Evolutionary conservation across 2,329 filamentous ascomycete species (phyloP).

Genomic region (Pseudogymnoascus sp.): DNA sequence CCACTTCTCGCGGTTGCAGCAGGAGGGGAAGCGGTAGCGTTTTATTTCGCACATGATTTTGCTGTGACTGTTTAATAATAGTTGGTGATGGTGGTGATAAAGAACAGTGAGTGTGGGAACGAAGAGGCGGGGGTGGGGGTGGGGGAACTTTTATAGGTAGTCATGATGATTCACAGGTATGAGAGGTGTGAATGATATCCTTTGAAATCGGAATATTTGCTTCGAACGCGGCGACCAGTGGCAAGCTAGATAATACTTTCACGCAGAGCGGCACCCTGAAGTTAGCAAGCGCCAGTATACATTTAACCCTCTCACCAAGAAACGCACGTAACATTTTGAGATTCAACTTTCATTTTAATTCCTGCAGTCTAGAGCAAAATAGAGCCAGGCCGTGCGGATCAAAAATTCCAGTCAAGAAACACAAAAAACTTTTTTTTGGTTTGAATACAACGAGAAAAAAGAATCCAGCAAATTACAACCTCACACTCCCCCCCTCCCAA

Average conservation of each 20-base stretch:
- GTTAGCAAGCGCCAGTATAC: background rate
- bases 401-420: background rate
- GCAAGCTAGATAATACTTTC: background rate
- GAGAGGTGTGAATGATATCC: background rate
- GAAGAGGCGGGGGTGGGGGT: background rate
- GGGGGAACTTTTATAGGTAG: background rate
- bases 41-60: slow-evolving; percentile 8
- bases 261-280: background rate
- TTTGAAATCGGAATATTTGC: background rate
- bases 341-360: slow-evolving; percentile 2
- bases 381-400: background rate
- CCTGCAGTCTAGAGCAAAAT: background rate
- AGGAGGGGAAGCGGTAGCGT: background rate
- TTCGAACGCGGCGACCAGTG: background rate
- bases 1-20: slow-evolving; percentile 10
- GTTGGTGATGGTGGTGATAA: background rate
- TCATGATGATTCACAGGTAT: background rate
- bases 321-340: background rate
- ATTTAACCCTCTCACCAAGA: background rate
- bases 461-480: slow-evolving; percentile 6
- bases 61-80: background rate
- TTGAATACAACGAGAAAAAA: background rate
- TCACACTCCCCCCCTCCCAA: background rate
- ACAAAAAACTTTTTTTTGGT: background rate
- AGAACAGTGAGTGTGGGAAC: background rate